A percentile compares a stretch with the other conserved stretches of the same genome.
These are phyloP conservation scores for Trifolium subterraneum DNA, from an alignment of 306 rosid species.

Conservation along the genomic window DNA sequence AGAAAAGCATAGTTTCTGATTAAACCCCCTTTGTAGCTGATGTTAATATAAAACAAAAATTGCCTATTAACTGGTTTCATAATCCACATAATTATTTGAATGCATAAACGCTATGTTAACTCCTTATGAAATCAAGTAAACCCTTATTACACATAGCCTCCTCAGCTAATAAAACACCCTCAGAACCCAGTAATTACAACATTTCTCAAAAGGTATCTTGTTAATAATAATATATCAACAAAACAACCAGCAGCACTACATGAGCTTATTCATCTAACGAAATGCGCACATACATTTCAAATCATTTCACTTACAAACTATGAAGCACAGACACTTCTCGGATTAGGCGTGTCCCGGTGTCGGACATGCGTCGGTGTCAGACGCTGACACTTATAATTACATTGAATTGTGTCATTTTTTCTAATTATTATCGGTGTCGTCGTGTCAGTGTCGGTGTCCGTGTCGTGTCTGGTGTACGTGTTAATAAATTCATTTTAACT, in stretches of 20 bases:
- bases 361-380: no score
- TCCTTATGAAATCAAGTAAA: constrained; percentile 8
- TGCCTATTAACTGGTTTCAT: constrained; percentile 10
- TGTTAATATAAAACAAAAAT: constrained; percentile 16
- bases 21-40: neutral
- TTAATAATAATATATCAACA: neutral
- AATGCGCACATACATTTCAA: constrained; percentile 27
- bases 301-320: neutral
- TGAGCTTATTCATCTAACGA: constrained; percentile 2
- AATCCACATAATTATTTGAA: constrained; percentile 1
- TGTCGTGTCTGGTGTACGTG: no score
- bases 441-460: no score
- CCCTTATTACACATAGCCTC: neutral
- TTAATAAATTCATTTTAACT: neutral
- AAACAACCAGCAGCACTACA: constrained; percentile 4
- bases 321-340: no score
- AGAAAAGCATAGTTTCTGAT: constrained; percentile 17
- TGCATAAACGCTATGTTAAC: constrained; percentile 15
- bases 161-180: neutral
- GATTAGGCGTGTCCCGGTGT: no score
- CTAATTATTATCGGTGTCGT: no score
- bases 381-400: no score
- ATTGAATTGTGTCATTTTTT: no score
- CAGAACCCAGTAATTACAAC: neutral
- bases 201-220: constrained; percentile 1